These are phyloP conservation scores for Noccaea bulbosa DNA, from an alignment of 345 rosid species.

Conservation along the genomic window DNA sequence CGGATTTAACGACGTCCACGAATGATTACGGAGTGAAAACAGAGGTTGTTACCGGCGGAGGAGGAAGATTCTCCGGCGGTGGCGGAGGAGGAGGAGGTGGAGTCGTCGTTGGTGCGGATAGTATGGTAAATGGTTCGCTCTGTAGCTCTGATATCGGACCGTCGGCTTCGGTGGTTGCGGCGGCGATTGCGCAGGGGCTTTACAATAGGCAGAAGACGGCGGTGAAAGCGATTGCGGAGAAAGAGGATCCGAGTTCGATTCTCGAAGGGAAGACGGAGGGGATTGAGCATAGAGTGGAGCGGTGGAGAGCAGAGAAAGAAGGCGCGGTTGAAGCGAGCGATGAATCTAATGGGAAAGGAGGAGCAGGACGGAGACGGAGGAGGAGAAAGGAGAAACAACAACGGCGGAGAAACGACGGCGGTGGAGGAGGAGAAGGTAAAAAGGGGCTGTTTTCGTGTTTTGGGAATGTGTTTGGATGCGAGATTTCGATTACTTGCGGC, in stretches of 20 bases:
- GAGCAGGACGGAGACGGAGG: constrained; percentile 19
- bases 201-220: constrained; percentile 49
- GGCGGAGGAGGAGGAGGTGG: constrained; percentile 37
- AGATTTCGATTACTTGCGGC: constrained; percentile 87
- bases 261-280: constrained; percentile 62
- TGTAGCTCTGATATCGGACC: constrained; percentile 81
- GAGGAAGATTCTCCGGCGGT: constrained; percentile 10
- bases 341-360: constrained; percentile 33
- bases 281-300: constrained; percentile 63
- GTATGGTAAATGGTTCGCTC: constrained; percentile 65
- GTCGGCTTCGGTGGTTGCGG: constrained; percentile 93
- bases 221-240: constrained; percentile 28
- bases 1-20: constrained; percentile 51
- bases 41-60: constrained; percentile 33
- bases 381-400: constrained; percentile 37
- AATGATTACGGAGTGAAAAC: constrained; percentile 44
- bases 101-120: constrained; percentile 38
- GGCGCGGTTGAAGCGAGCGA: constrained; percentile 23
- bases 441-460: constrained; percentile 75
- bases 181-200: constrained; percentile 88
- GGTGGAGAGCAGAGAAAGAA: constrained; percentile 66
- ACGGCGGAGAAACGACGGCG: constrained; percentile 29
- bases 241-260: constrained; percentile 51
- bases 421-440: constrained; percentile 32
- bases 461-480: constrained; percentile 72